These are phyloP conservation scores for Saccharomycopsis oosterbeekiorum DNA, from an alignment of 805 yeast genomes.

Conservation along the genomic window DNA sequence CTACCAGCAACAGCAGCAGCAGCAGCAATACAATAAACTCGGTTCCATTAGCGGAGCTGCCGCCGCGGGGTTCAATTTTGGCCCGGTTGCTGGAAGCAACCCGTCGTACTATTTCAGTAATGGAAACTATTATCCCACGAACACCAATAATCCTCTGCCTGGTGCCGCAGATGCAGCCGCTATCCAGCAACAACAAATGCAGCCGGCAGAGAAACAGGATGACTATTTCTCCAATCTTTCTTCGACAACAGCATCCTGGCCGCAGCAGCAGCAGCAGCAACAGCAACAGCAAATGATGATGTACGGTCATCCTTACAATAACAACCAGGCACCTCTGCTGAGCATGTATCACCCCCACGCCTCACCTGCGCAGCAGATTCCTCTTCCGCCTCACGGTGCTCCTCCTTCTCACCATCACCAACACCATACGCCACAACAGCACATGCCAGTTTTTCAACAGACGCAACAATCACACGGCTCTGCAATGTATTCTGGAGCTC, in stretches of 20 bases:
- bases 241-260: not conserved
- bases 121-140: not conserved
- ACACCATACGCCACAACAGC: not conserved
- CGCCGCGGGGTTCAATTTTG: not conserved
- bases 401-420: not conserved
- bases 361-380: not conserved
- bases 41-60: not conserved
- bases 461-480: not conserved
- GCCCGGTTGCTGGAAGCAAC: not conserved
- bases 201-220: not conserved
- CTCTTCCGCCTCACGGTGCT: not conserved
- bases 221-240: not conserved
- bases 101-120: not conserved
- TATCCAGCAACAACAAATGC: not conserved
- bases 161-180: not conserved
- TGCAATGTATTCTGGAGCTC: not conserved
- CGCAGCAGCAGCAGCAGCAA: conserved; percentile 2
- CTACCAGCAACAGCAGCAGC: not conserved
- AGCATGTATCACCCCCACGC: not conserved
- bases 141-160: not conserved
- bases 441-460: not conserved
- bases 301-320: conserved; percentile 1
- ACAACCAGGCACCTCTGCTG: not conserved
- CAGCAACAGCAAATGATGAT: conserved; percentile 2
- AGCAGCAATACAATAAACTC: not conserved